Evolutionary conservation across 768 basidiomycete species (phyloP).

Genomic region (Piloderma croceum): DNA sequence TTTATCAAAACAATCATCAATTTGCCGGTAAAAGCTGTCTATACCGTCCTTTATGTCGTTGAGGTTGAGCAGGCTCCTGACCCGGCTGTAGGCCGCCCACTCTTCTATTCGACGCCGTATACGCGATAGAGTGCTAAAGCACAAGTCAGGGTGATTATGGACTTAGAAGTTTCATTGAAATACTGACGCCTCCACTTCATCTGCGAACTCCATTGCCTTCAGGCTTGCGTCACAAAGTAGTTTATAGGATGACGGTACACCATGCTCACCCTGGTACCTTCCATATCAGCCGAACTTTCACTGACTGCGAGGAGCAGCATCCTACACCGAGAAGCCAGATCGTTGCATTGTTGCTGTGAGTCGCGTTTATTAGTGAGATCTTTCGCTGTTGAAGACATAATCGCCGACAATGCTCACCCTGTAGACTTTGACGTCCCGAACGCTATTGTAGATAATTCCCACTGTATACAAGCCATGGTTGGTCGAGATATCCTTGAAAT

Average conservation of each 20-base stretch:
- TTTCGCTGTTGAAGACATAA: background rate
- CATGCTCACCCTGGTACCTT: too few species aligned
- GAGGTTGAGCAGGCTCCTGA: slow-evolving; percentile 34
- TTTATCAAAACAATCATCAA: slow-evolving; percentile 31
- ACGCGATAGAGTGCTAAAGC: slow-evolving; percentile 7
- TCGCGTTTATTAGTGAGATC: background rate
- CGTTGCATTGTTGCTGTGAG: slow-evolving; percentile 33
- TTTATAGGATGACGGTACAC: too few species aligned
- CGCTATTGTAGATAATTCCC: slow-evolving; percentile 20
- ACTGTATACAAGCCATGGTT: slow-evolving; percentile 16
- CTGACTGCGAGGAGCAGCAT: slow-evolving; percentile 27
- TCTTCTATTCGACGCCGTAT: slow-evolving; percentile 29
- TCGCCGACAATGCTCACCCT: slow-evolving; percentile 19
- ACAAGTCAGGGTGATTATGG: background rate
- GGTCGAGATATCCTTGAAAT: slow-evolving; percentile 1
- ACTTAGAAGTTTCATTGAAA: background rate
- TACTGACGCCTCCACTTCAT: slow-evolving; percentile 31
- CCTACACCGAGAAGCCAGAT: slow-evolving; percentile 29
- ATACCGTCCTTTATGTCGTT: slow-evolving; percentile 38
- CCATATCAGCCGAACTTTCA: slow-evolving; percentile 29
- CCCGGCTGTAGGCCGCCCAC: slow-evolving; percentile 31
- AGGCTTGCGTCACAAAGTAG: too few species aligned
- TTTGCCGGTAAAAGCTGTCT: slow-evolving; percentile 31
- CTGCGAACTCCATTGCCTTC: slow-evolving; percentile 25
- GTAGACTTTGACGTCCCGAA: slow-evolving; percentile 36